Base-by-base conservation (phyloP, 768 basidiomycete genomes). In the Russula earlei region DNA sequence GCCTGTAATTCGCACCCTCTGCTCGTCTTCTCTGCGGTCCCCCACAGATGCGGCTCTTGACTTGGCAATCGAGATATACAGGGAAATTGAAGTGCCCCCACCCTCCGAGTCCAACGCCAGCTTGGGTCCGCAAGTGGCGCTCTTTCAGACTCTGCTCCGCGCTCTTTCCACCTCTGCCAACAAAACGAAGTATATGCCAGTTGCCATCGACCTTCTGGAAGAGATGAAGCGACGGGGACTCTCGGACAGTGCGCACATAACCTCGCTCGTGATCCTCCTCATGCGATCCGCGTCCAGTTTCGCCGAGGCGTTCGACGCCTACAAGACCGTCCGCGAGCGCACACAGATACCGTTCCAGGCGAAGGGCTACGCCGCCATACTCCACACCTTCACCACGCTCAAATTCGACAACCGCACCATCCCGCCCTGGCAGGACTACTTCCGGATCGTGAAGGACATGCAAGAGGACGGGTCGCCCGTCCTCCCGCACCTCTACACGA, bases 371-470 rank as follows among this genome's bases (percentile, higher is more conserved):
- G 69, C 72, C 9, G 72, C 77, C 42, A 81, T 94, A 55, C 74
- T 91, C 50, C 70, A 79, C 58, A 76, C 78, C 3, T 84, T 88
- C 62, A 77, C 80, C 64, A 74, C 75, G 24, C 72, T 87, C 51
- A 74, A 78, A 9, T 82, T 81, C 55, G 70, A 71, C 44, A 66
- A 75, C 33, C 52, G 44, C 42, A 59, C 62, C 38, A 52, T 60
- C 31, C 66, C 64, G 9, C 63, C 63, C 9, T 72, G 68, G 47
- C 69, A 73, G 58, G 74, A 81, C 52, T 90, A 87, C 68, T 83
- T 91, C 67, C 77, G 78, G 52, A 85, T 94, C 49, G 76, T 91
- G 55, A 77, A 75, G 36, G 89, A 92, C 70, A 93, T 94, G 89
- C 83, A 80, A 25, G 68, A 70, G 12, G 77, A 79, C 2, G 85